A percentile compares a stretch with the other conserved stretches of the same genome.
Conservation (phyloP, 73 alveolate genomes). For the Paraurostyla sp. region DNA sequence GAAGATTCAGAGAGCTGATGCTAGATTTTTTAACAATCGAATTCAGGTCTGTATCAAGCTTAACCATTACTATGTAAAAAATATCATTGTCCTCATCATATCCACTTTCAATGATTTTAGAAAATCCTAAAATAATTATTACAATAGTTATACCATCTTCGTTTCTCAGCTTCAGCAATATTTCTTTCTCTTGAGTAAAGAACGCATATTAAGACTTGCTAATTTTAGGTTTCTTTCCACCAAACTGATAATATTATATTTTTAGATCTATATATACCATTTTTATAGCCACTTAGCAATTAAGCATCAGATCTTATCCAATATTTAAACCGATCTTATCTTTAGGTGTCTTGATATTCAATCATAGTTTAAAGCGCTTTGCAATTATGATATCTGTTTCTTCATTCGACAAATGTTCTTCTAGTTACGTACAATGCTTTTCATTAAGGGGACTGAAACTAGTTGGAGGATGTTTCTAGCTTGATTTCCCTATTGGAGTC, state of each 20-base stretch:
- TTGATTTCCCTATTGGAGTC: no score
- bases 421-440: no score
- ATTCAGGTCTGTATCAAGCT: constrained; percentile 16
- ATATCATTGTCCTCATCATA: constrained; percentile 50
- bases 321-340: constrained; percentile 1
- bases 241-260: neutral
- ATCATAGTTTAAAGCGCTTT: constrained; percentile 8
- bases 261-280: neutral
- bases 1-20: neutral
- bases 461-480: no score
- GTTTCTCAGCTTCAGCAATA: constrained; percentile 26
- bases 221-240: constrained; percentile 26
- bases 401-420: no score
- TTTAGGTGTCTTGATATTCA: neutral
- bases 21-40: neutral
- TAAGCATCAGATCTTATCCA: neutral
- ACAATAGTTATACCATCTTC: neutral
- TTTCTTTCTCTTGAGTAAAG: constrained; percentile 30
- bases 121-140: constrained; percentile 28
- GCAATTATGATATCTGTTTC: neutral
- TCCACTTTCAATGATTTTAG: constrained; percentile 50
- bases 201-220: neutral
- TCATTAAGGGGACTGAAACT: no score
- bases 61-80: constrained; percentile 27
- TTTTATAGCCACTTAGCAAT: constrained; percentile 7